These are phyloP conservation scores for Kazachstania sp. DNA, from an alignment of 1,139 yeast species.

Conservation along the genomic window DNA sequence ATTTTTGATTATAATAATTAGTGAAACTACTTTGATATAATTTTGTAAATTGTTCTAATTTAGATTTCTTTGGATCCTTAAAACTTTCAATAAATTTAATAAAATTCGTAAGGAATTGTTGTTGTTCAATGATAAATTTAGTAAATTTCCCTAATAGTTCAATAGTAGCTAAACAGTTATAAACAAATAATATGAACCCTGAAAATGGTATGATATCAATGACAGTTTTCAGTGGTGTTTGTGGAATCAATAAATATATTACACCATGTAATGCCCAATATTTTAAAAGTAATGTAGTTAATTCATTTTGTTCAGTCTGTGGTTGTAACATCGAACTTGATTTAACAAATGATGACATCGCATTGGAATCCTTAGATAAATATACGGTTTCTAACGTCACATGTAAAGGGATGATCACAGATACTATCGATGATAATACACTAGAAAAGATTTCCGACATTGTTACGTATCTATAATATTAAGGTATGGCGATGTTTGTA, in stretches of 20 bases:
- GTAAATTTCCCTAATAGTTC: constrained; percentile 9
- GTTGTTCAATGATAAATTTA: constrained; percentile 9
- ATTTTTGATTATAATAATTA: constrained; percentile 7
- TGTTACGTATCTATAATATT: not conserved
- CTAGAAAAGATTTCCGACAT: not conserved
- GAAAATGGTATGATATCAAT: constrained; percentile 7
- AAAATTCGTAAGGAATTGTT: constrained; percentile 7
- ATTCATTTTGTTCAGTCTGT: constrained; percentile 5
- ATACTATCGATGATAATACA: constrained; percentile 4
- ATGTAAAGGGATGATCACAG: constrained; percentile 15
- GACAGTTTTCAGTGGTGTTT: constrained; percentile 7
- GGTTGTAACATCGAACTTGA: constrained; percentile 6
- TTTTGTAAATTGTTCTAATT: constrained; percentile 7
- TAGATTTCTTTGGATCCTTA: constrained; percentile 5
- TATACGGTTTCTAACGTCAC: constrained; percentile 14
- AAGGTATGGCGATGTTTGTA: not conserved
- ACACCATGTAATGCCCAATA: constrained; percentile 11
- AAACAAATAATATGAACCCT: not conserved
- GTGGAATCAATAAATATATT: constrained; percentile 7
- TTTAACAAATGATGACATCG: constrained; percentile 7
- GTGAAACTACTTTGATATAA: constrained; percentile 4
- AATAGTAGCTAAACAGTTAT: constrained; percentile 2
- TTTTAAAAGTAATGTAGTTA: constrained; percentile 9
- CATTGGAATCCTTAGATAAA: constrained; percentile 9
- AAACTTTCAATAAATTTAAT: constrained; percentile 7